A percentile compares a stretch with the other conserved stretches of the same genome.
Conservation (phyloP, 2,329 filamentous ascomycete genomes). For the Cordyceps pruinosa region DNA sequence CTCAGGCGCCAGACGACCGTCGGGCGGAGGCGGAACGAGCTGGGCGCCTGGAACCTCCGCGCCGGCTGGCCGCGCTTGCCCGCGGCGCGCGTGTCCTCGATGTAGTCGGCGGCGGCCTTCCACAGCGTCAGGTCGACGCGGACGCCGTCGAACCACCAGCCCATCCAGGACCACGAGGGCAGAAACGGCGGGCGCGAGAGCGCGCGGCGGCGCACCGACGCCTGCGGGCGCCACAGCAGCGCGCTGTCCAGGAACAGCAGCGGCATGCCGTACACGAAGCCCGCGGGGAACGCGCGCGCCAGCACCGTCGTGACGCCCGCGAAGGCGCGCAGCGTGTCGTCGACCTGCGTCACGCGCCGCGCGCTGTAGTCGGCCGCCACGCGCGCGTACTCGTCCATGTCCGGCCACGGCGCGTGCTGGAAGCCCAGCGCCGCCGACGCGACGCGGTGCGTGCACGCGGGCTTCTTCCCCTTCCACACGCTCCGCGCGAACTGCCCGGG, state of each 20-base stretch:
- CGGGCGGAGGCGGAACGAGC: conserved; percentile 32
- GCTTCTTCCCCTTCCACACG: conserved; percentile 19
- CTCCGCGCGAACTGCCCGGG: not conserved
- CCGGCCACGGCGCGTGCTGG: conserved; percentile 37
- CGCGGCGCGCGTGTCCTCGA: conserved; percentile 29
- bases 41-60: conserved; percentile 30
- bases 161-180: conserved; percentile 42
- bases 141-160: conserved; percentile 40
- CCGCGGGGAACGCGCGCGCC: conserved; percentile 34
- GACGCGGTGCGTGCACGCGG: conserved; percentile 27
- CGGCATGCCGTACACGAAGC: conserved; percentile 40
- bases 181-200: conserved; percentile 31
- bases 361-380: conserved; percentile 38
- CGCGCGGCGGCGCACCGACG: conserved; percentile 34
- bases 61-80: conserved; percentile 24
- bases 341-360: conserved; percentile 31
- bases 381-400: conserved; percentile 38
- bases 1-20: conserved; percentile 34
- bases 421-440: conserved; percentile 29
- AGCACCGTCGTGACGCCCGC: conserved; percentile 36
- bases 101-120: conserved; percentile 37
- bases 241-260: conserved; percentile 39
- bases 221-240: conserved; percentile 38
- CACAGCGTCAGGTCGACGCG: conserved; percentile 36
- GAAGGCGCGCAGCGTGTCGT: conserved; percentile 38